Percentiles rank a stretch among this genome's conserved stretches.
Evolutionary conservation across 2,329 filamentous ascomycete species (phyloP).

Genomic region (Fusarium hostae): DNA sequence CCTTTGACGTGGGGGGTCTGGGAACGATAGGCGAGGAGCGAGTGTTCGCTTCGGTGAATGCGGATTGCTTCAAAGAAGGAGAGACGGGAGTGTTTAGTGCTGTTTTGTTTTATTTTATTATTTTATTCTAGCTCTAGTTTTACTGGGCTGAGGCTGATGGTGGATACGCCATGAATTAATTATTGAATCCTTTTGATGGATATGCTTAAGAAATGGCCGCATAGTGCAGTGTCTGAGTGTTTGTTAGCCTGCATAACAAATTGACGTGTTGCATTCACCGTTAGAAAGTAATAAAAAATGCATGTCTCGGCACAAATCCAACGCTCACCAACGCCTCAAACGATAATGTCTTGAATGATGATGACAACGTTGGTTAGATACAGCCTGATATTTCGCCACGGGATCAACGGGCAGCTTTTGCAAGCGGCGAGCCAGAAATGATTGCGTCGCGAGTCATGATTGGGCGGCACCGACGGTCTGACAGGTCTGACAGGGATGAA

Average conservation of each 20-base stretch:
- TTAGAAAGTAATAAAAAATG: background rate
- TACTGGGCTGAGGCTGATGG: conserved; percentile 13
- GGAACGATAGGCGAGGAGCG: conserved; percentile 34
- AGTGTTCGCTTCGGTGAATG: conserved; percentile 22
- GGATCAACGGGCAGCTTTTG: background rate
- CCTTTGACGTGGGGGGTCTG: background rate
- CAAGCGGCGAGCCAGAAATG: conserved; percentile 2
- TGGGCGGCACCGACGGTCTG: conserved; percentile 2
- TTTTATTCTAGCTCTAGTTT: background rate
- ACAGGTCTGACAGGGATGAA: conserved; percentile 14
- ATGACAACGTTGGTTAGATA: background rate
- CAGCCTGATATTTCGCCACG: background rate
- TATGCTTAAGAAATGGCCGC: background rate
- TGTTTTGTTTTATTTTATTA: background rate
- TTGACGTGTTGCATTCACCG: background rate
- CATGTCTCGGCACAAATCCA: background rate
- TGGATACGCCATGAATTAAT: background rate
- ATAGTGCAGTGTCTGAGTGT: background rate
- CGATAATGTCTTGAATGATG: background rate
- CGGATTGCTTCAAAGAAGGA: background rate
- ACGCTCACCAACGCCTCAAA: background rate
- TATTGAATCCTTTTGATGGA: conserved; percentile 7
- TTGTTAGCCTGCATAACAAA: background rate
- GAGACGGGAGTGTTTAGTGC: background rate
- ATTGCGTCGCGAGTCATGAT: conserved; percentile 12